Conservation (phyloP, 1,284 basidiomycete genomes). For the Leccinum ponderosum region DNA sequence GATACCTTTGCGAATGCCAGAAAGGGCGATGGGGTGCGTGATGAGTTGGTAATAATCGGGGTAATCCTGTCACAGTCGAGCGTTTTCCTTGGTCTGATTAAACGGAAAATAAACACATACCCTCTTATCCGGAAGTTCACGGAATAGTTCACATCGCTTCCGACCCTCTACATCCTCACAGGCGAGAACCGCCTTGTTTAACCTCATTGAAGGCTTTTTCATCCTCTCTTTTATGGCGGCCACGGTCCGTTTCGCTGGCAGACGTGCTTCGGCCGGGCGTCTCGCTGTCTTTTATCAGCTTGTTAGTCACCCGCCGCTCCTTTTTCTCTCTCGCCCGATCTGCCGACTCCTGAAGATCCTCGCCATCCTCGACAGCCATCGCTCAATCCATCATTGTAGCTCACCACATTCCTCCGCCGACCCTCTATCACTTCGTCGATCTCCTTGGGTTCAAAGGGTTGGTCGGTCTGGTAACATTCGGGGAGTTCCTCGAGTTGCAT, state of each 20-base stretch:
- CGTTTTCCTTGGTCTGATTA: background rate
- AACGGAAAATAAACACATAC: slow-evolving; percentile 35
- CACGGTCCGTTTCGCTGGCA: slow-evolving; percentile 59
- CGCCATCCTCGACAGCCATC: slow-evolving; percentile 85
- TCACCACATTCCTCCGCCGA: slow-evolving; percentile 80
- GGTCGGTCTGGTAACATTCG: slow-evolving; percentile 86
- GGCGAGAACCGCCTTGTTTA: slow-evolving; percentile 74
- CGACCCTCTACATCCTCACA: slow-evolving; percentile 75
- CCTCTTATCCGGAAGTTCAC: slow-evolving; percentile 74
- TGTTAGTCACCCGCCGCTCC: slow-evolving; percentile 56
- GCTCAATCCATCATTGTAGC: slow-evolving; percentile 92
- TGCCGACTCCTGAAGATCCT: slow-evolving; percentile 78
- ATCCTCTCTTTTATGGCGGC: slow-evolving; percentile 66
- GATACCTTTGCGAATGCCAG: slow-evolving; percentile 84
- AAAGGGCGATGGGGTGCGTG: slow-evolving; percentile 82
- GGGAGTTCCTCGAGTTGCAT: slow-evolving; percentile 93
- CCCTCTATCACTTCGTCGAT: slow-evolving; percentile 74
- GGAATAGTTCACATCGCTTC: slow-evolving; percentile 83
- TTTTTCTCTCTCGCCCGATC: slow-evolving; percentile 65
- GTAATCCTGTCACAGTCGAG: slow-evolving; percentile 59
- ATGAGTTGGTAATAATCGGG: slow-evolving; percentile 89
- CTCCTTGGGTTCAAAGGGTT: slow-evolving; percentile 71
- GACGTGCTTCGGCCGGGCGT: slow-evolving; percentile 60
- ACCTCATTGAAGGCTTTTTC: slow-evolving; percentile 84
- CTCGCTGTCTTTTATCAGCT: slow-evolving; percentile 52